phyloP scores from a whole-genome alignment of 2,329 filamentous ascomycete genomes.

The Cryphonectria japonica region DNA sequence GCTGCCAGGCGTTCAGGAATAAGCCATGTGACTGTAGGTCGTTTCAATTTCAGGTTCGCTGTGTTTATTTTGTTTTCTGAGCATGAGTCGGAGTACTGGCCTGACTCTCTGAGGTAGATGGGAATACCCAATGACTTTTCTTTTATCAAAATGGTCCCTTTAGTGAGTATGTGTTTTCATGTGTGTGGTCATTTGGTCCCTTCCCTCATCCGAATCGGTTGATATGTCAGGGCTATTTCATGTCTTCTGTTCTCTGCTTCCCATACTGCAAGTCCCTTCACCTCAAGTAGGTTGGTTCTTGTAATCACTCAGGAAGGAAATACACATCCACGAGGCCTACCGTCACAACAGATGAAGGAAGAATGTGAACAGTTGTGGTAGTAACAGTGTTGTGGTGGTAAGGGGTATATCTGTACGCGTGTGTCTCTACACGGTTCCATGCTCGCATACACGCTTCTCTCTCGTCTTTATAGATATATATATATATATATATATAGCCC shows the following conservation, averaged over 20 bases:
- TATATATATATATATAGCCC: conserved; percentile 32
- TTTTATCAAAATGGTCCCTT: neutral
- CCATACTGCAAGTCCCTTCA: no score
- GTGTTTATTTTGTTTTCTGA: neutral
- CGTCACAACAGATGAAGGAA: no score
- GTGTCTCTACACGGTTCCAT: neutral
- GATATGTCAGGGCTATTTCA: no score
- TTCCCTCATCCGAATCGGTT: no score
- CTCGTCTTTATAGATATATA: conserved; percentile 34
- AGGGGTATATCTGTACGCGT: neutral
- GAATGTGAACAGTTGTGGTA: no score
- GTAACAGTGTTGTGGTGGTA: no score
- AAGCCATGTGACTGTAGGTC: neutral
- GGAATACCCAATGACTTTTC: conserved; percentile 12
- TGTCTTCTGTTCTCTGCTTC: no score
- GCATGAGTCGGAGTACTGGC: conserved; percentile 3
- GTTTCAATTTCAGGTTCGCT: neutral
- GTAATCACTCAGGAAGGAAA: no score
- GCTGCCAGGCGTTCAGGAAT: neutral
- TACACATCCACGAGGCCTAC: no score
- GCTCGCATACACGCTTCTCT: conserved; percentile 33
- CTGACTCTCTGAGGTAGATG: neutral
- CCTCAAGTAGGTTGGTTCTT: no score
- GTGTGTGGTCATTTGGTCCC: neutral
- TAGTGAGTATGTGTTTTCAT: neutral